Conservation (phyloP, 1,284 basidiomycete species). For the Albatrellus sp. region DNA sequence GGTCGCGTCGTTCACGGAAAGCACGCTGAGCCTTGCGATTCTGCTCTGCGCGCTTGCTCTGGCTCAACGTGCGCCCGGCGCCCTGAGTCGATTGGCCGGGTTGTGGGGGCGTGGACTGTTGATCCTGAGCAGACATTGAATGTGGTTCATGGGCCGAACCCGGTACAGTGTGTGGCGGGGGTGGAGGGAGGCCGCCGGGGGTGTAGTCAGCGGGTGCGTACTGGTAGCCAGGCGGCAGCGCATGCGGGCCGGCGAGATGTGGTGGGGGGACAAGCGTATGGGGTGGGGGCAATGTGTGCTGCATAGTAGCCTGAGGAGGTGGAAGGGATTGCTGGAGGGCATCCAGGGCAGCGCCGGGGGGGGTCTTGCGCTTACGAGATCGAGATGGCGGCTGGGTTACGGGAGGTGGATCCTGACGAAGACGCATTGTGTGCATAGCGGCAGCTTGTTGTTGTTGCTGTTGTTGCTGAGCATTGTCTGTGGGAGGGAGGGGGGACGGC, state of each 20-base stretch:
- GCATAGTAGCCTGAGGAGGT: conserved; percentile 18
- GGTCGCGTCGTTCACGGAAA: conserved; percentile 72
- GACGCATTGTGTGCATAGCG: conserved; percentile 40
- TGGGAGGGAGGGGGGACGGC: conserved; percentile 12
- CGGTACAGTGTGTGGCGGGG: conserved; percentile 14
- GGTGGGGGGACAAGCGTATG: conserved; percentile 10
- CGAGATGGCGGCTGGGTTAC: conserved; percentile 20
- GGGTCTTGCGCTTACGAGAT: conserved; percentile 26
- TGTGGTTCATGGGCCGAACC: conserved; percentile 17
- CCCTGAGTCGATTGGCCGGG: conserved; percentile 11
- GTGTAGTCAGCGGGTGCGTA: conserved; percentile 19
- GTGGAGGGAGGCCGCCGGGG: conserved; percentile 13
- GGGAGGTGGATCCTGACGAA: conserved; percentile 41
- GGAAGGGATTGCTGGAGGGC: conserved; percentile 18
- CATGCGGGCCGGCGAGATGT: conserved; percentile 5
- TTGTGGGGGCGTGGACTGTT: conserved; percentile 20
- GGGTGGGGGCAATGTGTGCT: conserved; percentile 17
- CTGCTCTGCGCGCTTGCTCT: conserved; percentile 75
- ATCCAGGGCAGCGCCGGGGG: conserved; percentile 24
- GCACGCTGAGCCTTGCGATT: conserved; percentile 79
- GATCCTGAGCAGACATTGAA: conserved; percentile 13
- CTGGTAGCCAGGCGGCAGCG: conserved; percentile 27
- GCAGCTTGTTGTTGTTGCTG: conserved; percentile 17
- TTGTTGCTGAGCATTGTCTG: conserved; percentile 4
- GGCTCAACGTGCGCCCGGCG: conserved; percentile 39